Base-by-base conservation (phyloP, 2,329 filamentous ascomycete genomes). In the Pestalotiopsis sp. region DNA sequence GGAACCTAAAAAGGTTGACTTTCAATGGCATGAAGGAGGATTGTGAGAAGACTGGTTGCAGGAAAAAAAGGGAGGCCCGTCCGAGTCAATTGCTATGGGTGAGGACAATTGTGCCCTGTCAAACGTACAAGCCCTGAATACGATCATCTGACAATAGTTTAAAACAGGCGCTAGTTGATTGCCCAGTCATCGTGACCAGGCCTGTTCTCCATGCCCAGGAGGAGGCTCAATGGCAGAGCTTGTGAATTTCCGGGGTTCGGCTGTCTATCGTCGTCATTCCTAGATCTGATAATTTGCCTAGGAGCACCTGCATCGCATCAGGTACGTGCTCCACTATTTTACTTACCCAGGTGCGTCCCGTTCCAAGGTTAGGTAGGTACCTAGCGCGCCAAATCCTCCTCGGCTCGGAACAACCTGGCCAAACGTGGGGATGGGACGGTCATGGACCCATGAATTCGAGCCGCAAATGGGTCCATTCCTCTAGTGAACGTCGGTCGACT, bases 201-300 rank as follows among this genome's bases (percentile, higher is more conserved):
- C 30, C 30, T 35, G 30, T 35, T 35, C 30, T 35, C 30, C 40
- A 14, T 44, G 17, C 11, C 17, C 17, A 44, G 40, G 1, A 44
- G 40, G 44, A 52, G 44, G 44, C 44, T 52, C 44, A 52, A 52
- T 9, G 26, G 26, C 30, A 61, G 30, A 35, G 58, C 58, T 61
- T 61, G 58, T 61, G 58, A 61, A 61, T 61, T 61, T 61, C 58
- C 35, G 58, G 58, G 58, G 58, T 61, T 35, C 58, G 58, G 58
- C 58, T 61, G 58, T 61, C 58, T 14, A 39, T 20, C 35, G 30
- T 39, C 26, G 58, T 61, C 58, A 61, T 61, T 61, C n/a, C 35
- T 35, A 61, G 58, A 61, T 61, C 58, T 35, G 35, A 61, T 61
- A n/a, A 52, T 61, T 61, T 35, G 30, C 30, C 30, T 35, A 35